Evolutionary conservation across 345 rosid genomes (phyloP).

Genomic region (Hibiscus mutabilis): DNA sequence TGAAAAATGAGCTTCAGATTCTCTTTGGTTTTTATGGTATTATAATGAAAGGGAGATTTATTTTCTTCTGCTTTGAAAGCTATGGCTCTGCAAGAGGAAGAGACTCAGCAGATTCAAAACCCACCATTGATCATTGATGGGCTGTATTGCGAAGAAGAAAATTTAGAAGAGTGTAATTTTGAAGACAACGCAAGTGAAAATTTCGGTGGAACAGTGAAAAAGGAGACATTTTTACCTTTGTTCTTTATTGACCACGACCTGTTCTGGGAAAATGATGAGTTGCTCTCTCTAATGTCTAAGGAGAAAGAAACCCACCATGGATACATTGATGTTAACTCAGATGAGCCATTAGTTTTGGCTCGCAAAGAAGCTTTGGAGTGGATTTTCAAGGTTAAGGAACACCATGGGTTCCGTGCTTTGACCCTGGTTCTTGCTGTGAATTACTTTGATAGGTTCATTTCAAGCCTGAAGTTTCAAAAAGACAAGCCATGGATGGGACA

Average conservation of each 20-base stretch:
- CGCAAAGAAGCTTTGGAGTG: constrained; percentile 67
- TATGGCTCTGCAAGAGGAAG: constrained; percentile 54
- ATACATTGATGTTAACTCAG: constrained; percentile 22
- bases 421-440: constrained; percentile 72
- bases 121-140: constrained; percentile 42
- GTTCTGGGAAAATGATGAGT: constrained; percentile 60
- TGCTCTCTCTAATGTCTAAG: constrained; percentile 42
- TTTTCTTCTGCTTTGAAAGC: constrained; percentile 50
- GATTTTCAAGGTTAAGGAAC: constrained; percentile 57
- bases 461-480: constrained; percentile 40
- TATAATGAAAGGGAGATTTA: constrained; percentile 42
- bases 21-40: constrained; percentile 18
- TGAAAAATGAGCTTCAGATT: constrained; percentile 11
- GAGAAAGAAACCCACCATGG: constrained; percentile 45
- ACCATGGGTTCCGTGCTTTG: constrained; percentile 56
- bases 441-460: constrained; percentile 79
- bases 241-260: constrained; percentile 39
- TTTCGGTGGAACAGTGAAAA: constrained; percentile 20
- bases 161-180: constrained; percentile 16
- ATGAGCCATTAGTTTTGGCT: constrained; percentile 34
- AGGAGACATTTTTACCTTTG: constrained; percentile 38
- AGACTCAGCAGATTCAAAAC: constrained; percentile 24
- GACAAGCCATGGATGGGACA: constrained; percentile 96
- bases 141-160: constrained; percentile 67
- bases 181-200: constrained; percentile 19